Percentiles rank a stretch among this genome's conserved stretches.
These are phyloP conservation scores for Eucalyptus brandiana DNA, from an alignment of 345 rosid species.

Conservation along the genomic window DNA sequence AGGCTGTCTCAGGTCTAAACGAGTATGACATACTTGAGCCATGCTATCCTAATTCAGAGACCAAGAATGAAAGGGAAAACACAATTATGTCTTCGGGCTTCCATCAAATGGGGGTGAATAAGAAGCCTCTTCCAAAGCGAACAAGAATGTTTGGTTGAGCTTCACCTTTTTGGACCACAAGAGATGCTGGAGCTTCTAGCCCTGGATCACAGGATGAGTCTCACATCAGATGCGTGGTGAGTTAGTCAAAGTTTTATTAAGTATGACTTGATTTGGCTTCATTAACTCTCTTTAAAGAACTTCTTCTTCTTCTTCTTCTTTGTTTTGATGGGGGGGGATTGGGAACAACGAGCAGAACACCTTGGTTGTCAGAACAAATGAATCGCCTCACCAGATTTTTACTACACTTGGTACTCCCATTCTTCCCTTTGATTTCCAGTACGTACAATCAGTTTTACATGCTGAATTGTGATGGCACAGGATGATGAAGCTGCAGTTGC, in stretches of 20 bases:
- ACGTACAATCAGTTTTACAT: neutral
- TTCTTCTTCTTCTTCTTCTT: too few relatives aligned
- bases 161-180: neutral
- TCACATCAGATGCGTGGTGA: neutral
- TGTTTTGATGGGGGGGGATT: too few relatives aligned
- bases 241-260: neutral
- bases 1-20: constrained; percentile 25
- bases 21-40: constrained; percentile 38
- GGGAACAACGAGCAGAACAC: neutral
- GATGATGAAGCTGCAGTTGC: constrained; percentile 29
- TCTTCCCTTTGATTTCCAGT: neutral
- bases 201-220: neutral
- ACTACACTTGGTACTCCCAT: too few relatives aligned
- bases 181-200: neutral
- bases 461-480: neutral
- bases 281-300: neutral
- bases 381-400: too few relatives aligned
- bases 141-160: neutral
- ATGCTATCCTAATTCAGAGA: constrained; percentile 20
- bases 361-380: too few relatives aligned
- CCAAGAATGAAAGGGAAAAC: neutral
- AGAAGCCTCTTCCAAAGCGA: neutral
- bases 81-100: neutral
- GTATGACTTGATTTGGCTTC: too few relatives aligned
- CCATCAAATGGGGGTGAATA: neutral